Evolutionary conservation across 768 basidiomycete genomes (phyloP).

Genomic region (Pleurotus salmoneostramineus): DNA sequence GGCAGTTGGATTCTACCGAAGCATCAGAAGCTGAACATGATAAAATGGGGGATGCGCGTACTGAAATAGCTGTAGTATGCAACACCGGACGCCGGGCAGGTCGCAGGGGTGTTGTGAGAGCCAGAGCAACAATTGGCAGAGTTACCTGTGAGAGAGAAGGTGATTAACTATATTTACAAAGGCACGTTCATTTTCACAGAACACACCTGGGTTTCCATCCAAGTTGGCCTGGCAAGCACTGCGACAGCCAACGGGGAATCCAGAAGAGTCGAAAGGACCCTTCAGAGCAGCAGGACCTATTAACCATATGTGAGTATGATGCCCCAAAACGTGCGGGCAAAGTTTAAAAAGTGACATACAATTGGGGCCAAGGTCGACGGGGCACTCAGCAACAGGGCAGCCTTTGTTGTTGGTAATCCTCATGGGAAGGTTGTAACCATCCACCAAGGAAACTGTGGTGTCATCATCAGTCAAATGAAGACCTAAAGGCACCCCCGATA

Average conservation of each 20-base stretch:
- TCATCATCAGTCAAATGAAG: neutral
- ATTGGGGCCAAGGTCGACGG: constrained; percentile 56
- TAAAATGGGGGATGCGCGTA: neutral
- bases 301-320: neutral
- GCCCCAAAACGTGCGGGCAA: neutral
- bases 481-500: neutral
- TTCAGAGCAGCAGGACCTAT: constrained; percentile 46
- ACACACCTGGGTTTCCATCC: constrained; percentile 35
- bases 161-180: neutral
- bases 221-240: constrained; percentile 49
- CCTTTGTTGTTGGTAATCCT: constrained; percentile 51
- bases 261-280: constrained; percentile 50
- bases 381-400: constrained; percentile 53
- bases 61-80: constrained; percentile 22
- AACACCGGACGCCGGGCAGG: constrained; percentile 29
- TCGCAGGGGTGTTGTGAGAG: constrained; percentile 24
- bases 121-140: constrained; percentile 41
- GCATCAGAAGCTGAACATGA: neutral
- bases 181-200: neutral
- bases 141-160: constrained; percentile 32
- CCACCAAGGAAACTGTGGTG: constrained; percentile 55
- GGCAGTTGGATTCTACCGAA: constrained; percentile 21
- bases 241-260: constrained; percentile 56
- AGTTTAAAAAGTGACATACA: constrained; percentile 29
- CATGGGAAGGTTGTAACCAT: constrained; percentile 63